phyloP scores from a whole-genome alignment of 1,284 basidiomycete genomes.

The Polyporus tsugae region DNA sequence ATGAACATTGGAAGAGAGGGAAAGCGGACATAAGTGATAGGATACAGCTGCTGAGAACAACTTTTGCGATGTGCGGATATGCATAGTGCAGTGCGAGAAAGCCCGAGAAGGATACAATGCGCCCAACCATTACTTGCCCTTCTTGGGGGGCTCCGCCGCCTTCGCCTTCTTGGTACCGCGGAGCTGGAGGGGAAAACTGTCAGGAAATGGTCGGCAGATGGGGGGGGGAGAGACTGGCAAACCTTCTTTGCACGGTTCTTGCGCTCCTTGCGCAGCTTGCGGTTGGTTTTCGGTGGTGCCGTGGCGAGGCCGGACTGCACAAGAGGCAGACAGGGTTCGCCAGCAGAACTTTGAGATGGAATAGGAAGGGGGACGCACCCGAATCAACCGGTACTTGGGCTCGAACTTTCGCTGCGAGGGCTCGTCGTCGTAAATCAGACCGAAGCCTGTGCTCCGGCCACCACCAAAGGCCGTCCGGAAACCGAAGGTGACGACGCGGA shows the following conservation, averaged over 20 bases:
- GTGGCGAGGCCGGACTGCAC: constrained; percentile 80
- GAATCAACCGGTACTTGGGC: constrained; percentile 94
- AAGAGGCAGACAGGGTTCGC: not conserved
- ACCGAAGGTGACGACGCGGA: constrained; percentile 81
- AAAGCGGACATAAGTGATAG: constrained; percentile 50
- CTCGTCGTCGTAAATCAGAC: constrained; percentile 97
- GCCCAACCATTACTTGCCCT: constrained; percentile 75
- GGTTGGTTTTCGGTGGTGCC: constrained; percentile 93
- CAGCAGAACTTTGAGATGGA: not conserved
- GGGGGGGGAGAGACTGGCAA: constrained; percentile 28
- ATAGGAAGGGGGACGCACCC: constrained; percentile 66
- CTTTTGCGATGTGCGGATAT: constrained; percentile 46
- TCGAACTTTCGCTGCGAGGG: constrained; percentile 96
- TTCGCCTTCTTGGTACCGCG: constrained; percentile 94
- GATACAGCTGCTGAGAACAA: constrained; percentile 49
- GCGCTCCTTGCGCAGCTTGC: constrained; percentile 99
- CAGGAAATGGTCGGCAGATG: not conserved
- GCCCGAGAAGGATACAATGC: constrained; percentile 36
- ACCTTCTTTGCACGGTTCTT: constrained; percentile 99
- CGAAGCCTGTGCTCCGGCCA: constrained; percentile 97
- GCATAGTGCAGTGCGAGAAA: constrained; percentile 45
- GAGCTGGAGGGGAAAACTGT: constrained; percentile 55
- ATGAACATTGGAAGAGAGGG: constrained; percentile 45
- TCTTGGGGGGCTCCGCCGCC: constrained; percentile 89
- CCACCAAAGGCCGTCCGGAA: constrained; percentile 97